phyloP scores from a whole-genome alignment of 2,329 filamentous ascomycete species.

The Monilinia vaccinii-corymbosi region DNA sequence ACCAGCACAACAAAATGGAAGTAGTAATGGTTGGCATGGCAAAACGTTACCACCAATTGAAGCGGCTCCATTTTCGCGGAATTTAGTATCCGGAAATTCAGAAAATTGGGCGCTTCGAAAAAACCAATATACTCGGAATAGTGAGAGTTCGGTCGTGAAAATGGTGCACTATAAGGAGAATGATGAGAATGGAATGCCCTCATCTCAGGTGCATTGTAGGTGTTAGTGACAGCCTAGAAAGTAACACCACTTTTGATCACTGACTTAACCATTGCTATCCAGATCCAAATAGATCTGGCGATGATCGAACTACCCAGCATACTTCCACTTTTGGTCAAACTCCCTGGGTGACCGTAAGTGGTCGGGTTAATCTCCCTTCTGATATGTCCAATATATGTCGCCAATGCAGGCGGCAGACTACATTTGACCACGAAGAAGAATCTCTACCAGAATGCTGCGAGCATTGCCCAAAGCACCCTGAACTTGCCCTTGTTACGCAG shows the following conservation, averaged over 20 bases:
- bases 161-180: slow-evolving; percentile 19
- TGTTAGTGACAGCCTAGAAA: not conserved
- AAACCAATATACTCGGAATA: slow-evolving; percentile 15
- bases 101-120: slow-evolving; percentile 11
- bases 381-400: slow-evolving; percentile 19
- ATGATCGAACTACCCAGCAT: slow-evolving; percentile 11
- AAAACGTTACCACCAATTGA: slow-evolving; percentile 23
- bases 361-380: slow-evolving; percentile 5
- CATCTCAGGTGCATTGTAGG: slow-evolving; percentile 17
- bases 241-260: slow-evolving; percentile 5
- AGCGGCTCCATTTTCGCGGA: slow-evolving; percentile 13
- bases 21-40: slow-evolving; percentile 15
- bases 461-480: slow-evolving; percentile 19
- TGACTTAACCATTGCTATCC: slow-evolving; percentile 11
- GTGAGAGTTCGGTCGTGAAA: slow-evolving; percentile 15
- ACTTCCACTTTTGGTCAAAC: slow-evolving; percentile 9
- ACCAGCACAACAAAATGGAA: slow-evolving; percentile 7
- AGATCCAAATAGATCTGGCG: slow-evolving; percentile 15
- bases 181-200: slow-evolving; percentile 16
- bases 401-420: slow-evolving; percentile 20
- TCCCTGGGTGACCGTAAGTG: not conserved
- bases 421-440: slow-evolving; percentile 14
- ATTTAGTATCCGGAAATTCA: slow-evolving; percentile 8
- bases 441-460: slow-evolving; percentile 16
- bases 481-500: slow-evolving; percentile 19